Evolutionary conservation across 2,329 filamentous ascomycete genomes (phyloP), one percentile per base, ranked within the genome.

Genomic region (Scytalidium lignicola): DNA sequence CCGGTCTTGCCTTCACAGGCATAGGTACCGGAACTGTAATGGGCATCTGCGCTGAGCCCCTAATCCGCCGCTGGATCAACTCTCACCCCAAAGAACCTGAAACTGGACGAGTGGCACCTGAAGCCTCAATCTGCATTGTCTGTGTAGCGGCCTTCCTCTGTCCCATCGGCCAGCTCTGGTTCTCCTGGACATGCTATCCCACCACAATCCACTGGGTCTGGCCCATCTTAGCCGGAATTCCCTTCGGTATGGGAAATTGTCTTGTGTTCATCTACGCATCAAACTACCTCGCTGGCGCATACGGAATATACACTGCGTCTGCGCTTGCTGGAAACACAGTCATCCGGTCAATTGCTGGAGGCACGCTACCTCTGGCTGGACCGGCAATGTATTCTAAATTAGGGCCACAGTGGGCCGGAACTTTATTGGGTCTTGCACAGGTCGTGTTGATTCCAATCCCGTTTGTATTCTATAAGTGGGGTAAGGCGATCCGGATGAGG

Each of bases 131-230:
- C 3, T 80, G 82, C 40, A 78, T 93, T 49, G 86, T 96, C 61
- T 88, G 85, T 57, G 80, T 95, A 21, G 88, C 86, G 3, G 81
- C 88, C 0, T 64, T 95, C 1, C 71, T 89, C 1, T 82, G 87
- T 0, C 86, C 90, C 0, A 66, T 88, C 2, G 91, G 90, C 15
- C 85, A 96, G 66, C 78, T 96, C 20, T 86, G 85, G 65, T 96
- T 96, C 62, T 82, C 88, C 0, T 96, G 90, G 90, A 95, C 90
- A 0, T 90, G 85, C 52, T 80, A 90, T 0, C 90, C 90, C 0
- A 70, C 69, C 0, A 78, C 80, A 3, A 88, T 95, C 26, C 90
- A 89, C 64, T 95, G 88, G 85, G 82, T 90, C n/a, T 74, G 82
- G 18, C 86, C 88, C 1, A 85, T 95, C 44, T 71, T 88, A 0